Evolutionary conservation across 163 green algal species (phyloP), one percentile per base, ranked within the genome.

Genomic region (Scenedesmus sp.): DNA sequence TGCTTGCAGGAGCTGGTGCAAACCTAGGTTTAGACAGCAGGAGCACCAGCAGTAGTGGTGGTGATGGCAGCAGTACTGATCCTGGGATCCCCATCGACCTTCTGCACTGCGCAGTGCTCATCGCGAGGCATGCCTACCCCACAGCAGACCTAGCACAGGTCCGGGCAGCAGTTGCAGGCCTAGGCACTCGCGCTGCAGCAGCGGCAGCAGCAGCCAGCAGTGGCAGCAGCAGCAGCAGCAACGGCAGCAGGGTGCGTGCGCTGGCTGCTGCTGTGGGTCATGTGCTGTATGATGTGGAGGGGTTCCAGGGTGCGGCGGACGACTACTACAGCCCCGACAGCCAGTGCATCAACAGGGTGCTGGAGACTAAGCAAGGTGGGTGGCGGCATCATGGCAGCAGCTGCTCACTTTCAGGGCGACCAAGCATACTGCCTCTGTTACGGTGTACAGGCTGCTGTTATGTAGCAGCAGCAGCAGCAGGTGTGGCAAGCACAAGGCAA

Each of bases 161-260:
- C 4, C 73, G 73, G 37, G 73, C 37, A 46, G 35, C 73, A 15
- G 73, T 83, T 13, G 73, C 73, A 46, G 73, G 26, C 73, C 73
- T 83, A 0, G 73, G 73, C 16, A 20, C 53, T 35, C 33, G 70
- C 72, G 73, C 68, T 83, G 42, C 89, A 90, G 83, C 82, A 89
- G 51, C 61, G 53, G 40, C 81, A 85, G 43, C 72, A 82, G 33
- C 51, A 44, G 44, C 56, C 79, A 89, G 68, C 88, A 85, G 81
- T 61, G 56, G 83, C 83, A n/a, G n/a, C 89, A 85, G 81, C 81
- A 80, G 80, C 61, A 73, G n/a, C 26, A 51, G n/a, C 70, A 83
- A 18, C 81, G 83, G 68, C 46, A 84, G 61, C 33, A 76, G 65
- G 65, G 73, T 83, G 73, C 73, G 73, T 49, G 73, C 73, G 73